phyloP scores from a whole-genome alignment of 2,329 filamentous ascomycete genomes.

The Penicillium paneum region DNA sequence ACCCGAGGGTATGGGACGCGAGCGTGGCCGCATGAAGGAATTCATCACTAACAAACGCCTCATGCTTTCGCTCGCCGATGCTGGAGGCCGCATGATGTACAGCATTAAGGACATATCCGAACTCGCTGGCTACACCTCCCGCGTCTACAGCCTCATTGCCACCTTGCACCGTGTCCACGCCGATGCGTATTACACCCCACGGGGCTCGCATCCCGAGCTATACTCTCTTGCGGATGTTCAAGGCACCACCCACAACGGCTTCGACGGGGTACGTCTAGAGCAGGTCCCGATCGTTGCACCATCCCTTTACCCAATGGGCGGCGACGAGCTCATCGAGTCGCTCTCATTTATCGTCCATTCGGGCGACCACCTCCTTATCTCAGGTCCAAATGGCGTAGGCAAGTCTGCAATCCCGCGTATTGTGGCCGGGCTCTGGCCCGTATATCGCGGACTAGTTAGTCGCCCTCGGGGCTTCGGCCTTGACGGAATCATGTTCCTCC shows the following conservation, averaged over 20 bases:
- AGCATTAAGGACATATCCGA: slow-evolving; percentile 97
- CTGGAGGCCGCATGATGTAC: slow-evolving; percentile 98
- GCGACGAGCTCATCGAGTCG: slow-evolving; percentile 85
- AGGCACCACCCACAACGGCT: slow-evolving; percentile 90
- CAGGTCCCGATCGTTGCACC: slow-evolving; percentile 91
- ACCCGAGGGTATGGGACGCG: slow-evolving; percentile 48
- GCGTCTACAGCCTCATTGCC: slow-evolving; percentile 92
- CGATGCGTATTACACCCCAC: slow-evolving; percentile 72
- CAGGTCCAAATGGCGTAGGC: slow-evolving; percentile 89
- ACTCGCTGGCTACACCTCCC: slow-evolving; percentile 89
- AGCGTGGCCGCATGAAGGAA: slow-evolving; percentile 89
- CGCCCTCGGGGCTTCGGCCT: slow-evolving; percentile 74
- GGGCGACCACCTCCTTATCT: slow-evolving; percentile 91
- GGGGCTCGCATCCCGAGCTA: slow-evolving; percentile 68
- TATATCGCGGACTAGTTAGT: slow-evolving; percentile 88
- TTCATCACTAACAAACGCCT: slow-evolving; percentile 99
- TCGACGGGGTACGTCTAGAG: slow-evolving; percentile 89
- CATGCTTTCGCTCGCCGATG: slow-evolving; percentile 95
- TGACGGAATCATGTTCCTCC: slow-evolving; percentile 98
- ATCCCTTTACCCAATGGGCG: slow-evolving; percentile 79
- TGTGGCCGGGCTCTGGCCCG: slow-evolving; percentile 89
- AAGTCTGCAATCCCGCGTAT: slow-evolving; percentile 87
- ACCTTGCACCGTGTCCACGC: slow-evolving; percentile 92
- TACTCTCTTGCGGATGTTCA: slow-evolving; percentile 90
- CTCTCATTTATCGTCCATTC: slow-evolving; percentile 84